Percentiles rank a stretch among this genome's conserved stretches.
phyloP scores from a whole-genome alignment of 306 rosid species.

The Acacia acuminata region DNA sequence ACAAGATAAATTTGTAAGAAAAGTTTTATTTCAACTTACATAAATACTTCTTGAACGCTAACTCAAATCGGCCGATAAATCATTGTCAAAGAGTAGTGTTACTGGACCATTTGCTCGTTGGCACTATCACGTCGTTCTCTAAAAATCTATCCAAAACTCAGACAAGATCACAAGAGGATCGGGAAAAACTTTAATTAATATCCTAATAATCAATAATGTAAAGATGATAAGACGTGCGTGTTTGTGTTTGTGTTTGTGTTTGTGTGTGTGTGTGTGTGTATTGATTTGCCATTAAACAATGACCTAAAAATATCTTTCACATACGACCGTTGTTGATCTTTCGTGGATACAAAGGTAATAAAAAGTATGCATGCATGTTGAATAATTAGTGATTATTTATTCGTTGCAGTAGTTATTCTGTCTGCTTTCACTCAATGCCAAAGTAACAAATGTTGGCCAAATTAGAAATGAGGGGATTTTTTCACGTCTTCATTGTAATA shows the following conservation, averaged over 20 bases:
- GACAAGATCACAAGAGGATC: background rate
- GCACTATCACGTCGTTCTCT: background rate
- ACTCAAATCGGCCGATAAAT: no score
- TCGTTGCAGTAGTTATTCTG: background rate
- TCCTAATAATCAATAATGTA: background rate
- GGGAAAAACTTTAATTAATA: background rate
- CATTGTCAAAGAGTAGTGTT: background rate
- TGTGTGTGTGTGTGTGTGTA: no score
- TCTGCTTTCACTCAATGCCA: background rate
- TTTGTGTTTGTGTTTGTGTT: no score
- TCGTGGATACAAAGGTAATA: background rate
- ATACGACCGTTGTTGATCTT: background rate
- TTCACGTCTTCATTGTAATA: no score
- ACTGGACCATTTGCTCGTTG: background rate
- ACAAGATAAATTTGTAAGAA: no score
- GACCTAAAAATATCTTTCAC: background rate
- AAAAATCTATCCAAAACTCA: background rate
- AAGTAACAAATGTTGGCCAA: background rate
- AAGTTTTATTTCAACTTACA: no score
- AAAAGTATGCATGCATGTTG: background rate
- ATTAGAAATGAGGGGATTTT: background rate
- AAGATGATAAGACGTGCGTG: no score
- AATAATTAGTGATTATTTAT: background rate
- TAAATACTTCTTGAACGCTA: no score
- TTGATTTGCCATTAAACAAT: background rate